Base-by-base conservation (phyloP, 148 eudicot species). In the Nepenthes gracilis region DNA sequence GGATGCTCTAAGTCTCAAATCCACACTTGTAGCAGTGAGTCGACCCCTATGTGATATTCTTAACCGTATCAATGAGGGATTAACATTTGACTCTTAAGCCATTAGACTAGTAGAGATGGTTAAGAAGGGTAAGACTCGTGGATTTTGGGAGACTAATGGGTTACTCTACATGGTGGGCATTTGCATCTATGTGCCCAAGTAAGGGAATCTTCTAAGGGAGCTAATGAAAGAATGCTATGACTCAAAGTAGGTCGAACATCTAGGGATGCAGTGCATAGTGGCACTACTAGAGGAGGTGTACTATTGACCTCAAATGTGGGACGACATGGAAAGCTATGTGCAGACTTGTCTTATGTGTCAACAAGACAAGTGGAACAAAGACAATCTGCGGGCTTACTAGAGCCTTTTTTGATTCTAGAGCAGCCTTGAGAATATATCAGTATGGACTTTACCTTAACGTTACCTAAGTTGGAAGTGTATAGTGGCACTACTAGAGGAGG, bases 151-250 rank as follows among this genome's bases (percentile, higher is more conserved):
- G 0, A 23, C 35, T 1, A 49, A 57, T 14, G 57, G 37, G 2
- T 23, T 62, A 1, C 38, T 69, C 1, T 12, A 15, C 33, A 36
- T 57, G 1, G 35, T 12, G 3, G 62, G 67, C 2, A 5, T 8
- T 7, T 9, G 50, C 15, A 1, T 69, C 13, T 23, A 23, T 48
- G 38, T 69, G 38, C 72, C 72, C 1, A 62, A 36, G 36, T 56
- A 67, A 57, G 56, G 35, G 0, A 49, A 35, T 5, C 14, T 68
- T 1, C 0, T 35, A 4, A 6, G 36, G 2, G 47, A 43, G 13
- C 8, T 64, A 2, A 36, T 74, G 14, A 60, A 57, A 52, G 67
- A 69, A 34, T 65, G 66, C 6, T 73, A 74, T 13, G 69, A 64
- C 57, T 23, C 64, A 2, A 6, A 9, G 9, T 74, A 69, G 77